These are phyloP conservation scores for Daldinia concentrica DNA, from an alignment of 495 filamentous ascomycete species.

Conservation along the genomic window DNA sequence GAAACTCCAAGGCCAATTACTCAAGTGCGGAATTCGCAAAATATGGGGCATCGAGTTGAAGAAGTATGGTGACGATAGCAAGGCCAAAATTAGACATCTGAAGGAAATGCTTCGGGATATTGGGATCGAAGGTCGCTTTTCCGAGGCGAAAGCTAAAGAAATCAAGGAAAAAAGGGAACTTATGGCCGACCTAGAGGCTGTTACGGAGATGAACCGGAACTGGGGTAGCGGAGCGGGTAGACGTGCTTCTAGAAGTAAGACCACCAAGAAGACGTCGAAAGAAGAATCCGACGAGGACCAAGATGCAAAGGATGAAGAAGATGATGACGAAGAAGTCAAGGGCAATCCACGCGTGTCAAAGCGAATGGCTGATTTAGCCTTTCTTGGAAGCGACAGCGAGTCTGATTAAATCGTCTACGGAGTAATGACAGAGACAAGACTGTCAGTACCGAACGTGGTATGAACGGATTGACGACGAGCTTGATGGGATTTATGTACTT, in stretches of 20 bases:
- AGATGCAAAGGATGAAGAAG: slow-evolving; percentile 51
- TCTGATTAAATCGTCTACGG: slow-evolving; percentile 49
- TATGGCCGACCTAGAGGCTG: slow-evolving; percentile 79
- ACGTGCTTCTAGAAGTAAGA: slow-evolving; percentile 48
- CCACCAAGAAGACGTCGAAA: slow-evolving; percentile 41
- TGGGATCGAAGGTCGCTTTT: slow-evolving; percentile 90
- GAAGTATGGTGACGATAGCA: slow-evolving; percentile 69
- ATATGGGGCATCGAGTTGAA: slow-evolving; percentile 89
- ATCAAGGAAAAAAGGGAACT: slow-evolving; percentile 89
- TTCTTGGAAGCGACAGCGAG: slow-evolving; percentile 57
- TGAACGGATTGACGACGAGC: slow-evolving; percentile 6
- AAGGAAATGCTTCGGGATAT: slow-evolving; percentile 77
- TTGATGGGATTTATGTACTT: background rate
- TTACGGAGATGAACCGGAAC: slow-evolving; percentile 77
- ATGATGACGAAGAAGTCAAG: slow-evolving; percentile 44
- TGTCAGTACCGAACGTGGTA: background rate
- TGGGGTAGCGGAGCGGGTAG: slow-evolving; percentile 69
- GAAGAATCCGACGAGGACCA: slow-evolving; percentile 52
- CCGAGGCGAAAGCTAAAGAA: slow-evolving; percentile 79
- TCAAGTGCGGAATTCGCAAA: slow-evolving; percentile 94
- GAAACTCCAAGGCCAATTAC: slow-evolving; percentile 83
- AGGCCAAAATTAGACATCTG: slow-evolving; percentile 85
- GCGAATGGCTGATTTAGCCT: slow-evolving; percentile 55
- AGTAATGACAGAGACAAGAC: background rate
- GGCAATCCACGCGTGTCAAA: slow-evolving; percentile 44